These are phyloP conservation scores for Saussurea involucrata DNA, from an alignment of 129 eudicot genomes.

Conservation along the genomic window DNA sequence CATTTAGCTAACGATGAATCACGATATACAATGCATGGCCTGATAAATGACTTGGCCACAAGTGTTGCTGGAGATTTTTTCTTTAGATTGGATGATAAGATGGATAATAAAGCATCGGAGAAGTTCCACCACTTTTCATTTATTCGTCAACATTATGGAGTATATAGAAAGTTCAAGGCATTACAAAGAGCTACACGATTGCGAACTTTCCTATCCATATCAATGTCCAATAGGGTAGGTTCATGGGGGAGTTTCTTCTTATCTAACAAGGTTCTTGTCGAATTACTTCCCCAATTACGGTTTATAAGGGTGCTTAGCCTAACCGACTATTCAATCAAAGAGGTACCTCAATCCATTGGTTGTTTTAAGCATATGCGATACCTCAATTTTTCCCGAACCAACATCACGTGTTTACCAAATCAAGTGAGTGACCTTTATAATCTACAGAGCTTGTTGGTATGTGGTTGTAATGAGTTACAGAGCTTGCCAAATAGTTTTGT, in stretches of 20 bases:
- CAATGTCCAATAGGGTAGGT: conserved; percentile 7
- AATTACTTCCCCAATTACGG: conserved; percentile 9
- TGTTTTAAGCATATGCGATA: conserved; percentile 31
- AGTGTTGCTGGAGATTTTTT: conserved; percentile 31
- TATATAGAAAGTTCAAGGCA: conserved; percentile 15
- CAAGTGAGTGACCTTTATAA: conserved; percentile 23
- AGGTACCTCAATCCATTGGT: conserved; percentile 25
- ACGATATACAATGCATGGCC: conserved; percentile 28
- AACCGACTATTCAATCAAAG: not conserved
- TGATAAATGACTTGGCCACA: conserved; percentile 32
- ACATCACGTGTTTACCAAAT: conserved; percentile 30
- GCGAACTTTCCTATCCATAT: conserved; percentile 39
- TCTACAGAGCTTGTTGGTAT: conserved; percentile 35
- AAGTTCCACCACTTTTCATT: conserved; percentile 40
- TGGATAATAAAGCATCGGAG: conserved; percentile 15
- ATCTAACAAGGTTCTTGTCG: not conserved
- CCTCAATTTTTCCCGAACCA: conserved; percentile 24
- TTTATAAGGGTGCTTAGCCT: conserved; percentile 16
- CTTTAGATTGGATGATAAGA: conserved; percentile 24
- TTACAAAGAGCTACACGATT: conserved; percentile 23
- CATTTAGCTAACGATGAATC: not conserved
- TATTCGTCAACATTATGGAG: conserved; percentile 19
- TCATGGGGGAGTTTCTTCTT: not conserved
- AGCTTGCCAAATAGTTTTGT: conserved; percentile 24
- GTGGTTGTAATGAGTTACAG: conserved; percentile 18